Base-by-base conservation (phyloP, 495 filamentous ascomycete species). In the Aspergillus bridgeri region DNA sequence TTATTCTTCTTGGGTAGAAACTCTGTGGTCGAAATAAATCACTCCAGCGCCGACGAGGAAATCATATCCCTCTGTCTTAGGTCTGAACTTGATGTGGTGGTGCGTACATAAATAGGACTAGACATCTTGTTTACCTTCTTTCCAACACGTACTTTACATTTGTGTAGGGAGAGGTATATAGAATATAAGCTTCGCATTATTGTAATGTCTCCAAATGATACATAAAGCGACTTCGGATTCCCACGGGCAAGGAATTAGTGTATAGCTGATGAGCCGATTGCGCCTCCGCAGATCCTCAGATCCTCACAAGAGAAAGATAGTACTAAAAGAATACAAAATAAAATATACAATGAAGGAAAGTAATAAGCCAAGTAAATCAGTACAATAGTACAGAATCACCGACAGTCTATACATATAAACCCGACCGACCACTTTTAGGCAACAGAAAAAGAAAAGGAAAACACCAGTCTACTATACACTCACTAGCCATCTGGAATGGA, bases 101-200 rank as follows among this genome's bases (percentile, higher is more conserved):
- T 38, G 33, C 33, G 33, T 38, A 38, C 33, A 38, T 38, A 38
- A 9, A 38, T 38, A 15, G 33, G 33, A 38, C 33, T 38, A 15
- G 9, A 38, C 33, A 38, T 38, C 33, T n/a, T 29, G 33, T 38
- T 17, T 24, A n/a, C 15, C 13, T 49, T 17, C 21, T 23, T 20
- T 49, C 18, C 18, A 25, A 17, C 27, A 18, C 27, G 5, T 42
- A 15, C 21, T 44, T 43, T 9, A 18, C 45, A 13, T 44, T 53
- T 42, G 22, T 54, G 52, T 60, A 60, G 52, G 27, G 52, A 60
- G 52, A n/a, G n/a, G n/a, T 56, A 60, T 56, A 60, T 33, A 60
- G 46, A 60, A 56, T 44, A 7, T 29, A 38, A 48, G 8, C 23
- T 24, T 42, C 7, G 29, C 25, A 8, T 19, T 19, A 15, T 38